Evolutionary conservation across 495 filamentous ascomycete species (phyloP).

Genomic region (Sordaria brevicollis): DNA sequence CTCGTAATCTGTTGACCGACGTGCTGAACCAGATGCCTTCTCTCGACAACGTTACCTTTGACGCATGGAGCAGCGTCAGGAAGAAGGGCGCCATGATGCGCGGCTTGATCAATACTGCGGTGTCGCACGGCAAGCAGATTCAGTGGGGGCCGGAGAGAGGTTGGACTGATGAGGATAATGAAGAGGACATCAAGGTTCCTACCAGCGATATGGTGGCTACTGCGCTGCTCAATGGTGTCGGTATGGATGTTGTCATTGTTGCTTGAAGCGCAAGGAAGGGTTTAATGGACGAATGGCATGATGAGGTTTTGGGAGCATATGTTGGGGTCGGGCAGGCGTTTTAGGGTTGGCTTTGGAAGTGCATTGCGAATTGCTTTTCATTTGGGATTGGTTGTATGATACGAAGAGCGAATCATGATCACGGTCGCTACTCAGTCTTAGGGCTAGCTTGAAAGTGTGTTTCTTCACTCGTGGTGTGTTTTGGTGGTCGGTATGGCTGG

Average conservation of each 20-base stretch:
- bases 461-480: neutral
- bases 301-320: neutral
- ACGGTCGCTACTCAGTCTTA: neutral
- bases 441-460: neutral
- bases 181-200: slow-evolving; percentile 5
- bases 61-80: slow-evolving; percentile 61
- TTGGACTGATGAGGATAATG: slow-evolving; percentile 44
- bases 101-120: slow-evolving; percentile 49
- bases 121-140: slow-evolving; percentile 41
- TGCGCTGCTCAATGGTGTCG: slow-evolving; percentile 1
- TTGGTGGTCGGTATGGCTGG: neutral
- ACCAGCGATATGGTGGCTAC: neutral
- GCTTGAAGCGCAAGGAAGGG: neutral
- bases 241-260: slow-evolving; percentile 2
- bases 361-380: neutral
- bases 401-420: neutral
- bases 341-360: neutral
- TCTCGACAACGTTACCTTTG: slow-evolving; percentile 59
- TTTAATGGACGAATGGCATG: neutral
- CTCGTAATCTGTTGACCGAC: slow-evolving; percentile 42
- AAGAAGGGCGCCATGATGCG: slow-evolving; percentile 59
- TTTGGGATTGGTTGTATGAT: neutral
- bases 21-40: slow-evolving; percentile 51
- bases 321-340: neutral
- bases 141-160: slow-evolving; percentile 61